Conservation (phyloP, 495 filamentous ascomycete species). For the Letharia columbiana region DNA sequence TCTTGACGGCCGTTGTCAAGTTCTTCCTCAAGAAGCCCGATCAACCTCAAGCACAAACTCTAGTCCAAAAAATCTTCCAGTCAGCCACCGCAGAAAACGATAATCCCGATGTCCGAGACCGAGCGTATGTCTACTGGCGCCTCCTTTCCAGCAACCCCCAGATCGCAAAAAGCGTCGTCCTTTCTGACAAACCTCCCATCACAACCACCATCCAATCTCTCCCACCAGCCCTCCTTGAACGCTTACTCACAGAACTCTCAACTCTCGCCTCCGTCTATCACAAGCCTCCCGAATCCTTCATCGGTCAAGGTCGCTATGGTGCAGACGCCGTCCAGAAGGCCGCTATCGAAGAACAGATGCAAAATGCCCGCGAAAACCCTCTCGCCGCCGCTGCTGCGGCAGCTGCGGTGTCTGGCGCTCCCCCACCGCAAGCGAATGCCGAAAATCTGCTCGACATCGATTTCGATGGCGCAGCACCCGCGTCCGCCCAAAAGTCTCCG, state of each 20-base stretch:
- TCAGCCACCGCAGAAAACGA: constrained; percentile 88
- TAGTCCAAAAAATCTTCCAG: constrained; percentile 91
- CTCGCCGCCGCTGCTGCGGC: constrained; percentile 73
- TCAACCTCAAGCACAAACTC: constrained; percentile 71
- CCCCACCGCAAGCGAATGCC: constrained; percentile 61
- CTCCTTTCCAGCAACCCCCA: constrained; percentile 87
- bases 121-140: constrained; percentile 98
- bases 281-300: constrained; percentile 92
- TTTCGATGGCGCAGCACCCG: constrained; percentile 90
- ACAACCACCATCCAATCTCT: constrained; percentile 85
- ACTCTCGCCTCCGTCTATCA: constrained; percentile 98
- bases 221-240: constrained; percentile 72
- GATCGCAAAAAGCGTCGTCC: constrained; percentile 79
- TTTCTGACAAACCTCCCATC: constrained; percentile 91
- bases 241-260: constrained; percentile 82
- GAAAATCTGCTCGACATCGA: constrained; percentile 98
- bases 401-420: constrained; percentile 44
- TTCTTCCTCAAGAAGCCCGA: constrained; percentile 94
- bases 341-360: constrained; percentile 86
- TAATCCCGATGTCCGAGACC: constrained; percentile 92
- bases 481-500: constrained; percentile 70
- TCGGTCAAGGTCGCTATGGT: constrained; percentile 87
- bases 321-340: constrained; percentile 91
- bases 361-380: constrained; percentile 88
- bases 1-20: constrained; percentile 92